Evolutionary conservation across 2,329 filamentous ascomycete genomes (phyloP).

Genomic region (Hypomyces perniciosus): DNA sequence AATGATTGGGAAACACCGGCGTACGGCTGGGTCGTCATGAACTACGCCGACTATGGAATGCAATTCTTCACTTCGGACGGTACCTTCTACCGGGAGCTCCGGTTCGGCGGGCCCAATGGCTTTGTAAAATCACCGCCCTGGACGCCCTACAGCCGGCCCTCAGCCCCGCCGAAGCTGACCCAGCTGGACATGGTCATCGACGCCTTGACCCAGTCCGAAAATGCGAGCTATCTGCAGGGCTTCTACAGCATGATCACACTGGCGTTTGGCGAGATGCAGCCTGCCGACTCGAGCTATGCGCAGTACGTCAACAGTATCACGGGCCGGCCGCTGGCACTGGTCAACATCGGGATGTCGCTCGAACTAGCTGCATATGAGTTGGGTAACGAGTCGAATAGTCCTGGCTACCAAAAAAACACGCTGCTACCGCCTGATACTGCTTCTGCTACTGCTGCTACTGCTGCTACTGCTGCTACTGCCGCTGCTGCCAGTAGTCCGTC

Average conservation of each 20-base stretch:
- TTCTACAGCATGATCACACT: background rate
- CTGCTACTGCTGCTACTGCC: too few relatives aligned
- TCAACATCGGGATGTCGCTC: background rate
- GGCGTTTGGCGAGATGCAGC: background rate
- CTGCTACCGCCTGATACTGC: background rate
- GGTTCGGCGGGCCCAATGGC: constrained; percentile 26
- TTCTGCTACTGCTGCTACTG: background rate
- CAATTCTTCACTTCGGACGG: constrained; percentile 27
- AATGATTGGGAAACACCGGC: background rate
- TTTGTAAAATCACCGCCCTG: constrained; percentile 21
- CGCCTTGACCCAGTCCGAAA: background rate
- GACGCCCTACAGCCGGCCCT: constrained; percentile 23
- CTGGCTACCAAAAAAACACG: background rate
- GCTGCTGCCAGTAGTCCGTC: too few relatives aligned
- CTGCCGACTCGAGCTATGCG: background rate
- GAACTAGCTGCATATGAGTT: background rate
- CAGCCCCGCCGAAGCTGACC: background rate
- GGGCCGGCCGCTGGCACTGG: background rate
- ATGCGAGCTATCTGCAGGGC: background rate
- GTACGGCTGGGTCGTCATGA: too few relatives aligned
- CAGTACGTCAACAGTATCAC: background rate
- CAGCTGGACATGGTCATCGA: background rate
- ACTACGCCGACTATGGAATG: too few relatives aligned
- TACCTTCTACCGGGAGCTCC: constrained; percentile 36
- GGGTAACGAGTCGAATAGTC: background rate